Conservation (phyloP, 2,329 filamentous ascomycete species). For the Fusarium globosum region DNA sequence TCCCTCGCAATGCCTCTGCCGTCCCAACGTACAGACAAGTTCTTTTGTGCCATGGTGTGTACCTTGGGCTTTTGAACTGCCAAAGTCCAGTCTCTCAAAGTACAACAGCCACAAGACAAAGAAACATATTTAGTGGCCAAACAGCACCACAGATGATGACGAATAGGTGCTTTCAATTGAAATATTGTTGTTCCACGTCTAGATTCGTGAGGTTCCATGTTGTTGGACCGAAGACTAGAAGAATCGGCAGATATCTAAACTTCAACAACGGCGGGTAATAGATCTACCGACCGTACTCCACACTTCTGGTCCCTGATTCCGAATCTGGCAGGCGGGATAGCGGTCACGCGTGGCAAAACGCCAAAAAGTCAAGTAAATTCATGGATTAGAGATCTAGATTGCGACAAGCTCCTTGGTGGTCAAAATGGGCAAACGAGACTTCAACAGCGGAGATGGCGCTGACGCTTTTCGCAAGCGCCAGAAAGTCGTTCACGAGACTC, state of each 20-base stretch:
- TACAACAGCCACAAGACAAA: not conserved
- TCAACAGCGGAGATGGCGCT: conserved; percentile 54
- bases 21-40: not conserved
- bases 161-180: not conserved
- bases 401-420: conserved; percentile 36
- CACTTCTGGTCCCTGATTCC: not conserved
- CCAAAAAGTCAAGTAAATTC: conserved; percentile 49
- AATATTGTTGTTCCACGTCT: not conserved
- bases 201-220: not conserved
- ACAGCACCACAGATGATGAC: not conserved
- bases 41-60: not conserved
- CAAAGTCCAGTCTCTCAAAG: not conserved
- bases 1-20: not conserved
- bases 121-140: not conserved
- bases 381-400: conserved; percentile 24
- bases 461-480: conserved; percentile 63
- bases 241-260: not conserved
- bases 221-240: not conserved
- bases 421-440: conserved; percentile 60
- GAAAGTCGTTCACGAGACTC: conserved; percentile 66
- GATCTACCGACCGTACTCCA: conserved; percentile 25
- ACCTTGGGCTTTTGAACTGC: not conserved
- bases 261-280: conserved; percentile 15
- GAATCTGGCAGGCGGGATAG: conserved; percentile 44
- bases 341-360: conserved; percentile 51